A percentile compares a stretch with the other conserved stretches of the same genome.
phyloP scores from a whole-genome alignment of 2,329 filamentous ascomycete species.

The Diplodia corticola region DNA sequence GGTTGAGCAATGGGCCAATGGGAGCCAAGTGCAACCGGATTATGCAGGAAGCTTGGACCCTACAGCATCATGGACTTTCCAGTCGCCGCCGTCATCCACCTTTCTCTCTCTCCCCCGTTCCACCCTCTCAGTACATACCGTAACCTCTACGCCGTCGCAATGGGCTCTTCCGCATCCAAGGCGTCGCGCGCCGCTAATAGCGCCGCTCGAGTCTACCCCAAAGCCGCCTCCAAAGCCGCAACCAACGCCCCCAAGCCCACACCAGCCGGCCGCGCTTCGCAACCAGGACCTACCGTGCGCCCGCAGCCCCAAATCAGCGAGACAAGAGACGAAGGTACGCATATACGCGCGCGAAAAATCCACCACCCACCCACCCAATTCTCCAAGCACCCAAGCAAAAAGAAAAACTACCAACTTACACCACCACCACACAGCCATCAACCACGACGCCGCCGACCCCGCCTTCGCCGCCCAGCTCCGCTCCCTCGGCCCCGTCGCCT shows the following conservation, averaged over 20 bases:
- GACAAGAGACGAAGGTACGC: constrained; percentile 43
- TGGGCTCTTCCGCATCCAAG: constrained; percentile 63
- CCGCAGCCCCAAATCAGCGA: constrained; percentile 42
- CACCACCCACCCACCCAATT: background rate
- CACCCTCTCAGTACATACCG: background rate
- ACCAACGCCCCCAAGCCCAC: constrained; percentile 33
- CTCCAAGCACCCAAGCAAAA: background rate
- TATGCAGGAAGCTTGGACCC: constrained; percentile 14
- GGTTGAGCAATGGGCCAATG: background rate
- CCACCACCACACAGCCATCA: constrained; percentile 48
- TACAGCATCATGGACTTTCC: background rate
- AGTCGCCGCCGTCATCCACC: constrained; percentile 4
- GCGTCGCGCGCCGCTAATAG: constrained; percentile 52
- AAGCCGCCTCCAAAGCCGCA: constrained; percentile 43
- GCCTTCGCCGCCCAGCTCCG: constrained; percentile 80
- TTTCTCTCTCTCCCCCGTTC: background rate
- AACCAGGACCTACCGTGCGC: constrained; percentile 44
- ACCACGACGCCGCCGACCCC: constrained; percentile 62
- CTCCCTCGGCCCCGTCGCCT: constrained; percentile 59
- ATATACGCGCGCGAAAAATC: constrained; percentile 31
- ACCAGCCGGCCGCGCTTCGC: constrained; percentile 32
- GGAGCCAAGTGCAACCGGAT: background rate
- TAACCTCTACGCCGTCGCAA: constrained; percentile 31
- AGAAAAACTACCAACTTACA: background rate
- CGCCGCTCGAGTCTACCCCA: constrained; percentile 58